phyloP scores from a whole-genome alignment of 2,329 filamentous ascomycete genomes.

The Penicillium sp. region DNA sequence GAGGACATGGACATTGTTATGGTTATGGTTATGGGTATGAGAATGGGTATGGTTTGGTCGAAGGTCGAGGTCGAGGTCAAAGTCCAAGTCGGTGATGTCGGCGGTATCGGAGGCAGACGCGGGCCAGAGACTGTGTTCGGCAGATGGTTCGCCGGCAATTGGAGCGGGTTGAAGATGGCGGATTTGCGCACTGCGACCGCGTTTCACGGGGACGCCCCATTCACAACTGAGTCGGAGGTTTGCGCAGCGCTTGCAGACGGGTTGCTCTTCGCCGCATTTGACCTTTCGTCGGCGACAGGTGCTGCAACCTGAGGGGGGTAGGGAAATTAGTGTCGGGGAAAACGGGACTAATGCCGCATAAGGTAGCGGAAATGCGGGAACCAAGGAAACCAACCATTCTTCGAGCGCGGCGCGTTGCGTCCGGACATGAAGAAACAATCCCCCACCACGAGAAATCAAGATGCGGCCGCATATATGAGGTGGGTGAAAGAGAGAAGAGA shows the following conservation, averaged over 20 bases:
- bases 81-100: conserved; percentile 9
- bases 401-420: conserved; percentile 44
- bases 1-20: conserved; percentile 3
- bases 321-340: not conserved
- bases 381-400: conserved; percentile 36
- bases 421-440: conserved; percentile 35
- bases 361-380: conserved; percentile 3
- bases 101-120: conserved; percentile 8
- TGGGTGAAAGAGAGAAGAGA: conserved; percentile 1
- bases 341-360: not conserved
- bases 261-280: conserved; percentile 42
- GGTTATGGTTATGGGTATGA: too few relatives aligned
- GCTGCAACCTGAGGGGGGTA: conserved; percentile 36
- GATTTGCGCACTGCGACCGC: conserved; percentile 26
- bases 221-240: conserved; percentile 38
- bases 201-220: conserved; percentile 38
- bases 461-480: conserved; percentile 16
- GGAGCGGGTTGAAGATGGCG: conserved; percentile 33
- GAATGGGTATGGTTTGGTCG: conserved; percentile 2
- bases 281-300: conserved; percentile 44
- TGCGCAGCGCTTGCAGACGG: conserved; percentile 38
- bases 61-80: conserved; percentile 9
- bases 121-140: conserved; percentile 6
- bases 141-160: conserved; percentile 7
- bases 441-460: conserved; percentile 14